Evolutionary conservation across 1,284 basidiomycete species (phyloP).

Genomic region (Puccinia novopanici): DNA sequence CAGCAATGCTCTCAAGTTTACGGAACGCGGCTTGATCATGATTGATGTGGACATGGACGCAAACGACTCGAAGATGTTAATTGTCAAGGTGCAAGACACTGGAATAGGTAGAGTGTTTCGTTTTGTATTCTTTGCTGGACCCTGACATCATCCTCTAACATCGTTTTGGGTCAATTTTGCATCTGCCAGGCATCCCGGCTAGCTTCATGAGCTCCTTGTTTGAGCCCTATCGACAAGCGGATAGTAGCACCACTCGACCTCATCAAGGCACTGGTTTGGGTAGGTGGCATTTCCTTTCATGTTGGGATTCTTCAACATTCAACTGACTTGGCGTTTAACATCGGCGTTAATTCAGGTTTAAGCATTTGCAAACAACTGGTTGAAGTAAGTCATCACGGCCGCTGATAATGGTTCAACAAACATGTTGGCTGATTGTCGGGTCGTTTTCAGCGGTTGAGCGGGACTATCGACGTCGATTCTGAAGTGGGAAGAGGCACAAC

Average conservation of each 20-base stretch:
- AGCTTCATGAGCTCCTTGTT: slow-evolving; percentile 52
- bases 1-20: slow-evolving; percentile 54
- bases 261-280: slow-evolving; percentile 54
- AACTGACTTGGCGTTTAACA: neutral
- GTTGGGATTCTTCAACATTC: neutral
- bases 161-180: neutral
- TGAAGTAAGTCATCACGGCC: slow-evolving; percentile 21
- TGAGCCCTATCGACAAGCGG: slow-evolving; percentile 53
- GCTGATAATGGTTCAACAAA: neutral
- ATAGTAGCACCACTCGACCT: slow-evolving; percentile 53
- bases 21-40: slow-evolving; percentile 53
- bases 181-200: slow-evolving; percentile 26
- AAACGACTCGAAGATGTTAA: slow-evolving; percentile 30
- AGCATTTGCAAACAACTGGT: slow-evolving; percentile 50
- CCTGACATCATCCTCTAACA: neutral
- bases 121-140: neutral
- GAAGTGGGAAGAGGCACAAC: slow-evolving; percentile 41
- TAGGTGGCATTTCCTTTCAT: neutral
- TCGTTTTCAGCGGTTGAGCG: slow-evolving; percentile 20
- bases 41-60: slow-evolving; percentile 50
- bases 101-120: slow-evolving; percentile 50
- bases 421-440: neutral
- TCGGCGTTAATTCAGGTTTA: slow-evolving; percentile 18
- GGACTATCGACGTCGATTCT: slow-evolving; percentile 40
- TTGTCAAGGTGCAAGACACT: slow-evolving; percentile 52